Evolutionary conservation across 768 basidiomycete species (phyloP).

Genomic region (Amanita jacksonii): DNA sequence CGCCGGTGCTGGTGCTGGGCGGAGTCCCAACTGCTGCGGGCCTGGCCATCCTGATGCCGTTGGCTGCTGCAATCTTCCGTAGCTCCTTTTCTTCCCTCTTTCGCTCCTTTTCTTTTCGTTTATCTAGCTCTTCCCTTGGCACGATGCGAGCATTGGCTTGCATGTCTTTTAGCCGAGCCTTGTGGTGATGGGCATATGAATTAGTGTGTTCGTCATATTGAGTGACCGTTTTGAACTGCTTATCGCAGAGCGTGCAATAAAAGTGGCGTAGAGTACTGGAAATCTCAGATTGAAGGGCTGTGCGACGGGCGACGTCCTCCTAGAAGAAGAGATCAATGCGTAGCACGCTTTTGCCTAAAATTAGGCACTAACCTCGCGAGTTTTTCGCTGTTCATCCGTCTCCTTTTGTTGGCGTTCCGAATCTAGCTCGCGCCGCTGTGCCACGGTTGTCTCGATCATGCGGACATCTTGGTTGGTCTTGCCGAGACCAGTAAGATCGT

Average conservation of each 20-base stretch:
- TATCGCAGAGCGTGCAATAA: conserved; percentile 78
- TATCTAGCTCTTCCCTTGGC: conserved; percentile 58
- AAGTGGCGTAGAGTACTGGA: conserved; percentile 60
- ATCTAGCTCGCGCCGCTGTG: conserved; percentile 69
- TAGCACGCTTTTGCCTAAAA: background rate
- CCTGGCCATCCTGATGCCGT: conserved; percentile 63
- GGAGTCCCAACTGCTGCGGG: conserved; percentile 16
- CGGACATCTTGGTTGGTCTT: conserved; percentile 71
- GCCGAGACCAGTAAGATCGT: conserved; percentile 70
- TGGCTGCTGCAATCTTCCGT: conserved; percentile 74
- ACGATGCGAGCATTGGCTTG: conserved; percentile 63
- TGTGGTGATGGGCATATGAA: conserved; percentile 83
- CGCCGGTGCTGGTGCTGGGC: conserved; percentile 14
- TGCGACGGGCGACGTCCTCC: conserved; percentile 56
- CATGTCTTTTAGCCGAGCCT: conserved; percentile 75
- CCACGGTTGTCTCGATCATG: conserved; percentile 80
- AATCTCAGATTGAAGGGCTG: conserved; percentile 60
- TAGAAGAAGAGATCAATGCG: conserved; percentile 17
- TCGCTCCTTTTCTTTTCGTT: conserved; percentile 76
- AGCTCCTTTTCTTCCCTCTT: conserved; percentile 82
- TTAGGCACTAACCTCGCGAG: conserved; percentile 48
- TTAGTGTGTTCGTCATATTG: conserved; percentile 89
- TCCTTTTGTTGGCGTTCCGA: conserved; percentile 78
- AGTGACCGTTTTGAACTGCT: conserved; percentile 78
- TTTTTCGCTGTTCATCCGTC: conserved; percentile 64